Conservation (phyloP, 169 alveolate genomes). For the Cryptosporidium xiaoi region DNA sequence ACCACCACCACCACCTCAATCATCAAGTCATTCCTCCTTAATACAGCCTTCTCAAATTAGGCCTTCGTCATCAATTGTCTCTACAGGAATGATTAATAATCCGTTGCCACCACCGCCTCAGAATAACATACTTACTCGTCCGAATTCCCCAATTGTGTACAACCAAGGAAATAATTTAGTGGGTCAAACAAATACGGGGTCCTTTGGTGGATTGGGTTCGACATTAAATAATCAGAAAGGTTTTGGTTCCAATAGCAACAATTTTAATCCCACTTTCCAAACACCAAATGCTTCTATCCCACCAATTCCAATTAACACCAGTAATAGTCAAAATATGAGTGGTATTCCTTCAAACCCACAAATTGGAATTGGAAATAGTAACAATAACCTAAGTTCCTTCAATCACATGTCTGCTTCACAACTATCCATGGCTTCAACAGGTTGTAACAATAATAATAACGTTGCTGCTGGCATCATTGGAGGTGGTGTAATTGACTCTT, state of each 20-base stretch:
- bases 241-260: neutral
- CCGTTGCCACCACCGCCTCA: slow-evolving; percentile 52
- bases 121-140: slow-evolving; percentile 24
- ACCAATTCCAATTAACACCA: neutral
- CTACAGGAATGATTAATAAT: slow-evolving; percentile 4
- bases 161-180: neutral
- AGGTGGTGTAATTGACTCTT: slow-evolving; percentile 2
- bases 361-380: neutral
- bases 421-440: neutral
- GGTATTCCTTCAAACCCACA: neutral
- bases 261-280: neutral
- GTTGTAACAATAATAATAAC: neutral
- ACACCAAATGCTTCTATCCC: slow-evolving; percentile 1
- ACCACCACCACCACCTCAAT: slow-evolving; percentile 30
- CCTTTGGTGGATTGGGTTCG: neutral
- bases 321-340: neutral
- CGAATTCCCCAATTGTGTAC: slow-evolving; percentile 39
- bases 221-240: neutral
- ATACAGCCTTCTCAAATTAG: neutral
- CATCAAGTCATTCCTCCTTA: neutral
- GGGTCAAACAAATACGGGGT: neutral
- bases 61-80: slow-evolving; percentile 30
- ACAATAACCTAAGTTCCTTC: neutral
- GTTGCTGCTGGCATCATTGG: neutral
- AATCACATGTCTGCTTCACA: neutral